Conservation (phyloP, 108 stramenopile genomes). For the Conticribra guillardii region DNA sequence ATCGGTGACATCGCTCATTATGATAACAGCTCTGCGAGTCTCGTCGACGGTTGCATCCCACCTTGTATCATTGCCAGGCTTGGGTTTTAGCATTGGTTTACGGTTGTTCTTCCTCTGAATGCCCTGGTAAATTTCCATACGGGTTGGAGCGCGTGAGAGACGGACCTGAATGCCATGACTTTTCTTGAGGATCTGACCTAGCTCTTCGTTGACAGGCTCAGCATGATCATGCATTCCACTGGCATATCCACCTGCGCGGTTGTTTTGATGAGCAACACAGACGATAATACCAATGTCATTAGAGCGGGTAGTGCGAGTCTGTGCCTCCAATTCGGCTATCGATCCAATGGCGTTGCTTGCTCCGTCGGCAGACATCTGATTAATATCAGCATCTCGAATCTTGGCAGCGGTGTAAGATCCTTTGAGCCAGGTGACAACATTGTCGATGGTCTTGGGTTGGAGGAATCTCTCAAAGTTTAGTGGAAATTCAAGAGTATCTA, state of each 20-base stretch:
- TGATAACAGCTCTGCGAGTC: constrained; percentile 1
- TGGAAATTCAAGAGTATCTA: no score
- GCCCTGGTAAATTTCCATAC: neutral
- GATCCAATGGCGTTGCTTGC: constrained; percentile 9
- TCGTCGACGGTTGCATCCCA: constrained; percentile 7
- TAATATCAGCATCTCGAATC: neutral
- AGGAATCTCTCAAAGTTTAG: neutral
- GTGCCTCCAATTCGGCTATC: neutral
- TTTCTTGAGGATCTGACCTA: constrained; percentile 4
- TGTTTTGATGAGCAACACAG: constrained; percentile 9
- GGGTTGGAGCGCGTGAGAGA: neutral
- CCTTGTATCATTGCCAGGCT: constrained; percentile 14
- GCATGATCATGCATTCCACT: neutral
- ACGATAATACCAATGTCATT: constrained; percentile 4
- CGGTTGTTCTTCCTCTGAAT: neutral
- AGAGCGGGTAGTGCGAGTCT: neutral
- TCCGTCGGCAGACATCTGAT: constrained; percentile 14
- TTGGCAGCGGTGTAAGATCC: neutral
- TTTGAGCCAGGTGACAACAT: constrained; percentile 2
- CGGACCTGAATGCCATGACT: constrained; percentile 3
- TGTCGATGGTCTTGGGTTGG: constrained; percentile 3
- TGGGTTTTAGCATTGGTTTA: constrained; percentile 1
- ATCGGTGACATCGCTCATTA: constrained; percentile 14
- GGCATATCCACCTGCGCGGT: constrained; percentile 11
- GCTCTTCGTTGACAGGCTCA: neutral